Evolutionary conservation across 2,329 filamentous ascomycete genomes (phyloP).

Genomic region (Ceratocystis albifundus): DNA sequence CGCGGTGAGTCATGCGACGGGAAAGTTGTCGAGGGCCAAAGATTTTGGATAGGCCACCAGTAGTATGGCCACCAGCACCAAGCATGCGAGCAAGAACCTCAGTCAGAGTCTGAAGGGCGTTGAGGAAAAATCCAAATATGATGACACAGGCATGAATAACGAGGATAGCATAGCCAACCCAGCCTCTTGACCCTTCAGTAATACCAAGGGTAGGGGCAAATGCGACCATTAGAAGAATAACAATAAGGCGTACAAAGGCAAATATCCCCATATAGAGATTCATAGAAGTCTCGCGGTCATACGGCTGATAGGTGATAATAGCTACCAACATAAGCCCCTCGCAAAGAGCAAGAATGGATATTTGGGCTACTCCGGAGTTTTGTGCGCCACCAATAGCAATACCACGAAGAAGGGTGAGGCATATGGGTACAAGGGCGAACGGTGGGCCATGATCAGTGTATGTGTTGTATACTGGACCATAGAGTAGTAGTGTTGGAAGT

Average conservation of each 20-base stretch:
- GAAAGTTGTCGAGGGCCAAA: constrained; percentile 86
- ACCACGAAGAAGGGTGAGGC: constrained; percentile 74
- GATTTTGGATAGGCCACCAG: constrained; percentile 78
- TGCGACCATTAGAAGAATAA: constrained; percentile 63
- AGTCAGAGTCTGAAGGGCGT: constrained; percentile 77
- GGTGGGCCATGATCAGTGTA: constrained; percentile 87
- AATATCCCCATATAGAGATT: constrained; percentile 89
- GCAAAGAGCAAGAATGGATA: constrained; percentile 84
- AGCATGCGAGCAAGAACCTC: constrained; percentile 75
- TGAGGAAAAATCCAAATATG: constrained; percentile 85
- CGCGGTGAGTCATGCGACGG: constrained; percentile 50
- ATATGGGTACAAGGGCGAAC: constrained; percentile 76
- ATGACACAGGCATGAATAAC: constrained; percentile 74
- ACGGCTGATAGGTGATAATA: constrained; percentile 79
- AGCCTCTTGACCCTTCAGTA: constrained; percentile 68
- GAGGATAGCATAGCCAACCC: constrained; percentile 89
- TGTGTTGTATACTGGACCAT: constrained; percentile 92
- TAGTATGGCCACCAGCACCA: constrained; percentile 68
- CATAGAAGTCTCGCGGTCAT: constrained; percentile 87
- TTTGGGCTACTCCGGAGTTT: constrained; percentile 81
- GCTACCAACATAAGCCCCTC: constrained; percentile 85
- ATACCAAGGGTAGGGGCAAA: constrained; percentile 78
- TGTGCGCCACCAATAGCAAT: constrained; percentile 89
- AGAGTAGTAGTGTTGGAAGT: constrained; percentile 74
- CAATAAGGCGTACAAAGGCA: constrained; percentile 61